Evolutionary conservation across 2,329 filamentous ascomycete species (phyloP).

Genomic region (Knufia fluminis): DNA sequence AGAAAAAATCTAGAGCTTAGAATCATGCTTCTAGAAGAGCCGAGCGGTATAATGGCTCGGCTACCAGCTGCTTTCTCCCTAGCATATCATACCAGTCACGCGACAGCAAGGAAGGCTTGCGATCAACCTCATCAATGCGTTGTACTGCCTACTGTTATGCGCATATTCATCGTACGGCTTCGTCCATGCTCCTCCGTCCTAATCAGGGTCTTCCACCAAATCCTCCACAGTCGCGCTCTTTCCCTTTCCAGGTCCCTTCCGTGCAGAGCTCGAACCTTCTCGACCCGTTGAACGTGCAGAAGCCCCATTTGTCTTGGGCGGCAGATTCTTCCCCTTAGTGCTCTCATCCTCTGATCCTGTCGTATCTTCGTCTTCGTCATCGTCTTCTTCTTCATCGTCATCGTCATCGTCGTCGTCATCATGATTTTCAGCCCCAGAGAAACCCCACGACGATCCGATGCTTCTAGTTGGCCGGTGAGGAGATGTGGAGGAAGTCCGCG

Average conservation of each 20-base stretch:
- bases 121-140: no score
- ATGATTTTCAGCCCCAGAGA: background rate
- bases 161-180: no score
- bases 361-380: background rate
- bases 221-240: conserved; percentile 34
- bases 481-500: background rate
- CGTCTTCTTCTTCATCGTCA: background rate
- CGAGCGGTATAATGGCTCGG: no score
- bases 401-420: background rate
- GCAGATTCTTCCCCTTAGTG: background rate
- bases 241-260: conserved; percentile 20
- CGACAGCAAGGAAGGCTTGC: no score
- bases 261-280: background rate
- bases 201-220: conserved; percentile 24
- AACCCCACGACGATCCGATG: conserved; percentile 9
- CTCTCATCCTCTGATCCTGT: background rate
- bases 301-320: background rate
- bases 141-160: no score
- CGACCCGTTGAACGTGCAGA: background rate
- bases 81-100: no score
- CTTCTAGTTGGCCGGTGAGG: conserved; percentile 7
- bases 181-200: background rate
- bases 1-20: no score
- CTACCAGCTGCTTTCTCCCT: no score
- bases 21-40: no score